Base-by-base conservation (phyloP, 2,329 filamentous ascomycete genomes). In the Fusarium praegraminearum region DNA sequence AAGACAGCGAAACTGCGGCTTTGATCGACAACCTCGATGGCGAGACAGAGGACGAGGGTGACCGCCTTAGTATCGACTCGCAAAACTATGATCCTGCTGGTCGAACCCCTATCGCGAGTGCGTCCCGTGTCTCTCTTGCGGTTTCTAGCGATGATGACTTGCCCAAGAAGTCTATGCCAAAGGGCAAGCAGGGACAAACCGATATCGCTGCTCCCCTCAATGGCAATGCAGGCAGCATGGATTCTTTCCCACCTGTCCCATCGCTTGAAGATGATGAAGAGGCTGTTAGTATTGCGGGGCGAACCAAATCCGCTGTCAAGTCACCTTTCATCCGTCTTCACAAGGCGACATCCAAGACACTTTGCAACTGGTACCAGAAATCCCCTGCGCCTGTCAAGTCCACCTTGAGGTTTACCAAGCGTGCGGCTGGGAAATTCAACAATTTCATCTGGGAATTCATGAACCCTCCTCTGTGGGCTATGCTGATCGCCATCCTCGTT, bases 381-480 rank as follows among this genome's bases (percentile, higher is more conserved):
- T 78, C 86, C 20, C 85, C 86, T 1, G 51, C 41, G 4, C 80
- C 83, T 7, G 30, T 84, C 35, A 85, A 84, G 71, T 64, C 69
- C 7, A 46, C 67, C 0, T 68, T 84, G 16, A 62, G 73, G 4
- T 74, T 73, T 43, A 16, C 80, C 10, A 74, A 77, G 50, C 70
- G 61, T 13, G 72, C 82, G 20, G 81, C 78, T 45, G 78, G 73
- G 72, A 79, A 86, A 78, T 67, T 93, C 72, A 80, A 87, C 71
- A 81, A 81, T 50, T 94, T 94, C 54, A 78, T 94, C 15, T 96
- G 92, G 92, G 91, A 92, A 49, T 97, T 98, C 79, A 98, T 99
- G 95, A 98, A 98, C 80, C 95, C 96, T 43, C 96, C 96, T 1
- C 89, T 99, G 28, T 98, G 94, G 94, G 94, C 96, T 32, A 98